Evolutionary conservation across 139 green algal genomes (phyloP), one percentile per base, ranked within the genome.

Genomic region (Closterium sp.): DNA sequence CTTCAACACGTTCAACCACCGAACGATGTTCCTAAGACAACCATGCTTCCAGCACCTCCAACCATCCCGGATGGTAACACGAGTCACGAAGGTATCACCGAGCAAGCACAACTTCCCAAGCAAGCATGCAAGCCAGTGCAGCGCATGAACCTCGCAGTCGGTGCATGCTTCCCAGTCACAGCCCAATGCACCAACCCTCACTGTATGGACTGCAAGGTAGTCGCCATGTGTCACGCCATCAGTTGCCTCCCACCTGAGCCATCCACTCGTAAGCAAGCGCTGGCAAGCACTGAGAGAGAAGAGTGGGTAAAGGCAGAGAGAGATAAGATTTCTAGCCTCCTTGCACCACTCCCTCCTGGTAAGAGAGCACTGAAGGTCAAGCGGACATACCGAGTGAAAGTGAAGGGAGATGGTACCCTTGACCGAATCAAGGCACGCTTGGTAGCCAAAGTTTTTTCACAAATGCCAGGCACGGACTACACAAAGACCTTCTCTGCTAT

Each of bases 391-490:
- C n/a, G n/a, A n/a, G n/a, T n/a, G 88, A 90, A 90, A 73, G 50
- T 24, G 10, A 73, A 73, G 50, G 50, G 50, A 73, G 45, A 90
- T 34, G 70, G 89, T 31, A 31, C n/a, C 9, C 31, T 92, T 70
- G 70, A 91, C 24, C 30, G 89, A 50, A 31, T 45, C 29, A 92
- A 91, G 31, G 89, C 89, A 50, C 34, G 89, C 24, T 11, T 92
- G 30, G 89, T 92, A 31, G 89, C 89, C 11, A 92, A 92, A 91
- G 89, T 45, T 29, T 92, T 90, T 13, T 86, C 31, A 91, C 34
- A 92, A 5, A 91, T 91, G 11, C 24, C 30, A 38, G 45, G 89
- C 19, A 27, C 91, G 30, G 89, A 92, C 73, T 91, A 86, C 90
- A 73, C 28, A 17, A 45, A 92, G 73, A 91, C 31, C 10, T 92